Base-by-base conservation (phyloP, 78 protist species). In the Capsaspora owczarzaki region DNA sequence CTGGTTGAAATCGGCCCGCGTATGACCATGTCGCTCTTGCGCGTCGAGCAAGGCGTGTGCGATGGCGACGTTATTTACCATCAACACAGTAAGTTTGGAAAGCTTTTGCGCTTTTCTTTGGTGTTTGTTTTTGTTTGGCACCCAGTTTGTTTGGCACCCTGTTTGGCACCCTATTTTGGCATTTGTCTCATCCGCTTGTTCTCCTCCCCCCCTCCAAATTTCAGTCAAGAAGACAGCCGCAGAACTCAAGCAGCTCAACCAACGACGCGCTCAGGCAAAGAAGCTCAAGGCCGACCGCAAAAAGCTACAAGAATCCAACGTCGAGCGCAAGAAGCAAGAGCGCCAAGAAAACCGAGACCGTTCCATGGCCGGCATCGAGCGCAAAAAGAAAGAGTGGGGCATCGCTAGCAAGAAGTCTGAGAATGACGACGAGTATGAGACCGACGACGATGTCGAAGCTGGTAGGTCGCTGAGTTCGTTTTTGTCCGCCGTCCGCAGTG, bases 1-100 rank as follows among this genome's bases (percentile, higher is more conserved):
- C 72, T 90, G 40, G 46, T 42, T 37, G 95, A 92, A 61, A 66
- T 89, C 2, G 95, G 95, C n/a, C 95, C 95, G 74, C 78, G 95
- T 40, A 85, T 92, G 89, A 42, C 40, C 27, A 71, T 89, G 37
- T 41, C 75, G 31, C 63, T 89, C 40, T 22, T 92, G 40, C 87
- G 87, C 43, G 86, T 92, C 37, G 91, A 92, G 77, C 90, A 87
- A 33, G 90, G 90, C 43, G 42, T 89, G 22, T 87, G 75, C 74
- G 80, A 71, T 16, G 95, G 95, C 35, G 86, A 86, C 19, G 89
- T 89, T 33, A 29, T 89, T 38, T 82, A 85, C 78, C 95, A 92
- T 71, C 66, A 56, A 12, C n/a, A n/a, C n/a, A n/a, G n/a, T n/a
- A n/a, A n/a, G n/a, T n/a, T n/a, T n/a, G n/a, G n/a, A n/a, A n/a